phyloP scores from a whole-genome alignment of 1,284 basidiomycete genomes.

The Leccinum subrobustum region DNA sequence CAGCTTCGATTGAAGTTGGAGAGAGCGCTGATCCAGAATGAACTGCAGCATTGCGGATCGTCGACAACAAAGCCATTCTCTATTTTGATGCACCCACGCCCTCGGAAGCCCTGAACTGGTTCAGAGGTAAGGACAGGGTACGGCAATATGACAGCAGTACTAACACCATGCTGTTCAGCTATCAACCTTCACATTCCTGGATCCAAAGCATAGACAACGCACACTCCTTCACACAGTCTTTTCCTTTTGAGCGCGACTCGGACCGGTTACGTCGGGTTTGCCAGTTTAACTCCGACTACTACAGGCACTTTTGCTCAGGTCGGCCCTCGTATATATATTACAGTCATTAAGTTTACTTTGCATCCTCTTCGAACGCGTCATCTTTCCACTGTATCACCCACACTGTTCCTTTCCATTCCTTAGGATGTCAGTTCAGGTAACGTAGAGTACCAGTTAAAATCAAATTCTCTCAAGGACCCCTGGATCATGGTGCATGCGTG shows the following conservation, averaged over 20 bases:
- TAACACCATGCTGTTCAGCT: conserved; percentile 36
- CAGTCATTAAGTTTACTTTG: conserved; percentile 36
- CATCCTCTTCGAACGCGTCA: conserved; percentile 29
- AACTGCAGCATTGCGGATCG: conserved; percentile 67
- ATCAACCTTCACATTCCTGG: conserved; percentile 65
- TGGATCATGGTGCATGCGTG: background rate
- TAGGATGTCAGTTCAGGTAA: conserved; percentile 23
- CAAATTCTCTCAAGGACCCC: background rate
- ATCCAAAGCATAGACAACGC: conserved; percentile 42
- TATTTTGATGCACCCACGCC: conserved; percentile 87
- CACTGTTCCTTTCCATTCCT: conserved; percentile 12
- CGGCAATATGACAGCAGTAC: background rate
- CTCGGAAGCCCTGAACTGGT: conserved; percentile 86
- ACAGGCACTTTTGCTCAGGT: conserved; percentile 17
- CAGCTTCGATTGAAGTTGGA: conserved; percentile 8
- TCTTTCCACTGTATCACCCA: conserved; percentile 37
- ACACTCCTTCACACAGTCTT: conserved; percentile 9
- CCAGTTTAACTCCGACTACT: conserved; percentile 10
- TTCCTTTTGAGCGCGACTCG: conserved; percentile 5
- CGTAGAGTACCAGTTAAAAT: conserved; percentile 25
- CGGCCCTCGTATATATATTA: conserved; percentile 34
- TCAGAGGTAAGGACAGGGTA: conserved; percentile 56
- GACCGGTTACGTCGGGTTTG: conserved; percentile 5
- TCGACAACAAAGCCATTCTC: conserved; percentile 88
- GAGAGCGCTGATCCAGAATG: conserved; percentile 4